Evolutionary conservation across 495 filamentous ascomycete species (phyloP).

Genomic region (Lasiosphaeria hispida): DNA sequence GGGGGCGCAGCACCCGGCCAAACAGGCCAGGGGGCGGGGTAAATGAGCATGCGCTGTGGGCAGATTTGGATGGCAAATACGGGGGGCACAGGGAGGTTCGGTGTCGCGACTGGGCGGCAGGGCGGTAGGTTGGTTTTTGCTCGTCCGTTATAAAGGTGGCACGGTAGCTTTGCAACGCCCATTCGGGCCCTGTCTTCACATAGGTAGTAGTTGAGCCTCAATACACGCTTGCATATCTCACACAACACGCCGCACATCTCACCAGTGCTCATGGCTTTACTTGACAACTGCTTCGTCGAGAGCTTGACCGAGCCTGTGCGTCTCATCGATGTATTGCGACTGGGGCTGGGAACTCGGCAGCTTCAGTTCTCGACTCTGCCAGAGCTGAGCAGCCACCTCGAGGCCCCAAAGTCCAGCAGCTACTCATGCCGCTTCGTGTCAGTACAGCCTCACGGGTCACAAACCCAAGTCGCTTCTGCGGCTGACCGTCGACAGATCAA

Average conservation of each 20-base stretch:
- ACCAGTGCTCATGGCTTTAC: slow-evolving; percentile 20
- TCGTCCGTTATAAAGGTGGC: too few relatives aligned
- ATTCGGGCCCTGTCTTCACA: too few relatives aligned
- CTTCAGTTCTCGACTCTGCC: slow-evolving; percentile 14
- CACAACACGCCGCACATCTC: neutral
- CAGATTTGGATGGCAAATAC: too few relatives aligned
- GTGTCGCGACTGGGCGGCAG: too few relatives aligned
- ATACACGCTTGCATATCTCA: neutral
- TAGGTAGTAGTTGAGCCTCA: neutral
- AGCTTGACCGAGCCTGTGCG: slow-evolving; percentile 23
- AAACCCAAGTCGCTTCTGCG: neutral
- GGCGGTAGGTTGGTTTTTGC: too few relatives aligned
- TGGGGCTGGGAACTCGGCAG: neutral
- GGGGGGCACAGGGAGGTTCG: too few relatives aligned
- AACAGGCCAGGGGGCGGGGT: too few relatives aligned
- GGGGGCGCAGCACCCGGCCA: too few relatives aligned
- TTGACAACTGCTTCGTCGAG: slow-evolving; percentile 26
- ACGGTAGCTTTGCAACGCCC: too few relatives aligned
- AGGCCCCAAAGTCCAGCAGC: slow-evolving; percentile 1
- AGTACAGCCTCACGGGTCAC: slow-evolving; percentile 16
- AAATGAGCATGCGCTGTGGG: too few relatives aligned
- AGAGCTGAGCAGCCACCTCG: slow-evolving; percentile 16
- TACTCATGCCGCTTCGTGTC: slow-evolving; percentile 34
- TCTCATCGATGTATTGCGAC: slow-evolving; percentile 22
- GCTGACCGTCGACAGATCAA: slow-evolving; percentile 33